Base-by-base conservation (phyloP, 331 rosid species). In the Spiraea crenata region DNA sequence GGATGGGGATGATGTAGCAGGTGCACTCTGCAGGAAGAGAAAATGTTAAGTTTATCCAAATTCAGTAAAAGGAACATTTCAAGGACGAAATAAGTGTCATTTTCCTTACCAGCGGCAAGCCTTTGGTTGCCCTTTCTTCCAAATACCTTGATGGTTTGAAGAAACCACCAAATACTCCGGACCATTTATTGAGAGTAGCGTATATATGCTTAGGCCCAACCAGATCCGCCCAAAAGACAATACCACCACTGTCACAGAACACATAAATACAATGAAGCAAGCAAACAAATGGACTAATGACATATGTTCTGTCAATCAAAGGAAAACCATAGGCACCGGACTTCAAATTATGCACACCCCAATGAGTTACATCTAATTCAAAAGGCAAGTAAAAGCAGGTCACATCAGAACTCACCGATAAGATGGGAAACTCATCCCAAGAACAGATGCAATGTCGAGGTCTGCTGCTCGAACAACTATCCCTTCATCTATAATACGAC, bases 381-480 rank as follows among this genome's bases (percentile, higher is more conserved):
- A 5, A 49, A 15, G 25, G 20, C 45, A 38, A 45, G 34, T 20
- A 40, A 51, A 56, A 56, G 55, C 55, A 40, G 45, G 57, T 57
- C 9, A 0, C 45, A 3, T 45, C 19, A 57, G 47, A 45, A 52
- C 89, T 39, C 51, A 95, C 99, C 96, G 85, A 65, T 85, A 84
- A 73, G 86, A 71, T 10, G 99, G 99, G 82, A 95, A 95, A 83
- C 99, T 91, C 99, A 95, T 95, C 81, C 98, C 99, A 51, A 95
- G 93, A 86, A 95, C 87, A 85, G 93, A 83, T 70, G 99, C 92
- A 63, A 91, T 74, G 82, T 95, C 92, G 47, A 95, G 96, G 86
- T 95, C 99, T 12, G 99, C 79, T 42, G 98, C 89, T 66, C 96
- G 91, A 58, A 89, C 80, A 65, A 88, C 95, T 64, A 95, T 66